These are phyloP conservation scores for Casuarina cunninghamiana DNA, from an alignment of 306 rosid species.

Conservation along the genomic window DNA sequence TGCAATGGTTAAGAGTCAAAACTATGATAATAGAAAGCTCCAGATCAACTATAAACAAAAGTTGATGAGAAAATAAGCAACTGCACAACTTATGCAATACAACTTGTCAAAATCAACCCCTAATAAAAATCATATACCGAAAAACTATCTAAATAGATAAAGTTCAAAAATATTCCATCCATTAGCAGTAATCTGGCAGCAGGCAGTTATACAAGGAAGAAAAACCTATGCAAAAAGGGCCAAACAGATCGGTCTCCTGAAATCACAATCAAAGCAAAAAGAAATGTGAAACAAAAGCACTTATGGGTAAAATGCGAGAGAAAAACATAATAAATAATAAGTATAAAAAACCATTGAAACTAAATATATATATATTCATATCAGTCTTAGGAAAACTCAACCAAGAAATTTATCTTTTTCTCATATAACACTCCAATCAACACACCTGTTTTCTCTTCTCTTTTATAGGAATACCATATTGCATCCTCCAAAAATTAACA, in stretches of 20 bases:
- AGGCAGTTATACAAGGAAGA: slow-evolving; percentile 55
- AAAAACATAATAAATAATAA: not conserved
- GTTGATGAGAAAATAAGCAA: slow-evolving; percentile 10
- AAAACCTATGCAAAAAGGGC: slow-evolving; percentile 51
- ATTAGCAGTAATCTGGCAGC: not conserved
- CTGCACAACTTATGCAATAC: not conserved
- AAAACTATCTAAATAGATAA: not conserved
- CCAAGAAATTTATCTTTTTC: no score
- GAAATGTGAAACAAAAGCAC: not conserved
- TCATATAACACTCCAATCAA: no score
- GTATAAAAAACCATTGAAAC: not conserved
- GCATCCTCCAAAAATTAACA: no score
- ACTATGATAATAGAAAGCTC: slow-evolving; percentile 8
- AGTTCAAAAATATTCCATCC: not conserved
- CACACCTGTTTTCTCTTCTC: no score
- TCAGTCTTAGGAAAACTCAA: no score
- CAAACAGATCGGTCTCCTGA: slow-evolving; percentile 25
- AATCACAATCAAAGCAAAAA: slow-evolving; percentile 14
- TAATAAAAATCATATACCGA: not conserved
- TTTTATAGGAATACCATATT: no score
- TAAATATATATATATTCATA: not conserved
- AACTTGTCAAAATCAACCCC: not conserved
- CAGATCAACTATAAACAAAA: slow-evolving; percentile 15
- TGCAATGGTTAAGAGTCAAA: slow-evolving; percentile 39
- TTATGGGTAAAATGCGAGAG: not conserved